Conservation (phyloP, 176 grass and related monocot species). For the Hyparrhenia diplandra region DNA sequence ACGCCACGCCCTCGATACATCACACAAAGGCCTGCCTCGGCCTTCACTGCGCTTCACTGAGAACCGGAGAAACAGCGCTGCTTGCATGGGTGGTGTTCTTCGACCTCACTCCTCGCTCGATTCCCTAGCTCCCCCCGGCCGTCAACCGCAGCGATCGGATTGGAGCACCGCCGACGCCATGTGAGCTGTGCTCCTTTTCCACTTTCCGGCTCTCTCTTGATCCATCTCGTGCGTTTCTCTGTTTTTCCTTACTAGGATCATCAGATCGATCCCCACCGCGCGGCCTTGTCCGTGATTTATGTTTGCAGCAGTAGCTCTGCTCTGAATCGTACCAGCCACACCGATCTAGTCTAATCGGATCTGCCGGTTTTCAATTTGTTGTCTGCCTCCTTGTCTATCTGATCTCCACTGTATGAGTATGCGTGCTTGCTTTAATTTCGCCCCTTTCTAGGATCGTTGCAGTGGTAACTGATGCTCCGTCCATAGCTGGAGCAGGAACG, state of each 20-base stretch:
- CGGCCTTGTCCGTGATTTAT: neutral
- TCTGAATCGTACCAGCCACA: neutral
- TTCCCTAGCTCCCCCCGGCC: neutral
- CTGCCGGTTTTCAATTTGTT: too few relatives aligned
- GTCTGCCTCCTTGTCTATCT: neutral
- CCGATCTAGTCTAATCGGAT: too few relatives aligned
- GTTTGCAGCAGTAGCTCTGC: too few relatives aligned
- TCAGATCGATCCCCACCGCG: neutral
- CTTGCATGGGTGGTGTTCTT: neutral
- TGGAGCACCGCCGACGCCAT: neutral
- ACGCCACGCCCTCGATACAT: too few relatives aligned
- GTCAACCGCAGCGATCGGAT: neutral
- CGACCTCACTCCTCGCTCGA: neutral
- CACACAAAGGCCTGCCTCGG: too few relatives aligned
- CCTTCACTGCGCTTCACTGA: too few relatives aligned
- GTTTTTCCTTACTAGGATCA: neutral
- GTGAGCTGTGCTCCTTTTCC: neutral
- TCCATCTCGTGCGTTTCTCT: neutral
- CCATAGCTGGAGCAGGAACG: neutral
- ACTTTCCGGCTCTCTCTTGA: neutral
- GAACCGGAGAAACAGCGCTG: too few relatives aligned
- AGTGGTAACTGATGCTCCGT: neutral
- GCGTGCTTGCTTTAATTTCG: neutral
- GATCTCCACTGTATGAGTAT: neutral
- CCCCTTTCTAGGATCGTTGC: neutral